Evolutionary conservation across 768 basidiomycete genomes (phyloP).

Genomic region (Lactarius akahatsu): DNA sequence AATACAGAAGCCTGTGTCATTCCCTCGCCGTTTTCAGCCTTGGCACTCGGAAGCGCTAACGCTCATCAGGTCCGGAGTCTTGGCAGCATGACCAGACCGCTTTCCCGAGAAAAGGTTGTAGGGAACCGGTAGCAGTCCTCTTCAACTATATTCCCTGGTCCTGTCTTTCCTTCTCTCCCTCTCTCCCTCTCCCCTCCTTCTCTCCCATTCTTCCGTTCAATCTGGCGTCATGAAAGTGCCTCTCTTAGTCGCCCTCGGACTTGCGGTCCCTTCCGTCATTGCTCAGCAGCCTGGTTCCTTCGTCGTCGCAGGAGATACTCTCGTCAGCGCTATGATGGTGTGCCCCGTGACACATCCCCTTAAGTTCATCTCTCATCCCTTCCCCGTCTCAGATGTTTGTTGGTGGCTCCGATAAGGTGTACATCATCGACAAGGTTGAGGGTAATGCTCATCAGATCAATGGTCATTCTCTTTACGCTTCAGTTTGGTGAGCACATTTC

Average conservation of each 20-base stretch:
- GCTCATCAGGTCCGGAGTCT: background rate
- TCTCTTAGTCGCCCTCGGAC: conserved; percentile 46
- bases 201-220: background rate
- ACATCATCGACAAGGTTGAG: conserved; percentile 87
- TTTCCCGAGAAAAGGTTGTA: background rate
- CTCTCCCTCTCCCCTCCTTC: background rate
- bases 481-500: conserved; percentile 53
- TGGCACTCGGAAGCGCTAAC: background rate
- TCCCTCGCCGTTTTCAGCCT: background rate
- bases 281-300: conserved; percentile 34
- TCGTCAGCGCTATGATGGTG: conserved; percentile 56
- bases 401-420: conserved; percentile 76
- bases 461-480: conserved; percentile 72
- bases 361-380: background rate
- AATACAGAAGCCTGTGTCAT: background rate
- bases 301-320: conserved; percentile 39
- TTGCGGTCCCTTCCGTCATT: conserved; percentile 36
- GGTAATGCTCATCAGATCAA: conserved; percentile 63
- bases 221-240: conserved; percentile 35
- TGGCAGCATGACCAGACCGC: background rate
- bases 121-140: background rate
- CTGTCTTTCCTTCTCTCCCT: background rate
- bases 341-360: conserved; percentile 24
- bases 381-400: conserved; percentile 61
- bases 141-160: background rate